Evolutionary conservation across 1,284 basidiomycete genomes (phyloP), one percentile per base, ranked within the genome.

Genomic region (Leccinum angustisporum): DNA sequence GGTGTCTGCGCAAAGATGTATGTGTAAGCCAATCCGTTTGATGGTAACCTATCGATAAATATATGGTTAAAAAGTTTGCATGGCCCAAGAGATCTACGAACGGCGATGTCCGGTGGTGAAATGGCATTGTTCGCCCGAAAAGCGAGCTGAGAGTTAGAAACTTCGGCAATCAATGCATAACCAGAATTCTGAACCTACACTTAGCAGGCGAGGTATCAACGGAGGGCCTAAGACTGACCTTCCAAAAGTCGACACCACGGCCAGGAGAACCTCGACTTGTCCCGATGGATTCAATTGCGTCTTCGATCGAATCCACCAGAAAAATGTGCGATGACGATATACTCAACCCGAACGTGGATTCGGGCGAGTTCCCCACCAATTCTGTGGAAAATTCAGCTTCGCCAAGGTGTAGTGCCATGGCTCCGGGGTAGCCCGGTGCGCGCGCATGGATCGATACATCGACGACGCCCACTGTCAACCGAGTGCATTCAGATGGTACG

Each of bases 401-500:
- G 27, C 83, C 86, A n/a, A 94, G 67, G 61, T 90, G 82, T 1
- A 90, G 61, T 2, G 91, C 83, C 6, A 91, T 63, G 0, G 86
- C 85, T 14, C 93, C 92, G 1, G 82, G 79, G 67, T 88, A 77
- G 0, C 72, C 82, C 3, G 84, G 83, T 1, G 88, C 83, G n/a
- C 85, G 78, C 2, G 85, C 65, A 56, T 87, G 86, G 25, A 91
- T 68, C 0, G 92, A 91, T 7, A 86, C 84, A 66, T 95, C 88
- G n/a, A 79, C 66, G n/a, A 94, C 67, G 59, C 81, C 83, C 18
- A 95, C 63, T 6, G 80, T 78, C 31, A 98, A 77, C 5, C 81
- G 79, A 1, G 95, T 97, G 34, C 92, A 79, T 72, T 98, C 96
- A 63, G 86, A 95, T 0, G 97, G 97, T 21, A 95, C 87, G 13